These are phyloP conservation scores for Jamesozyma lodderae DNA, from an alignment of 805 yeast species.

Conservation along the genomic window DNA sequence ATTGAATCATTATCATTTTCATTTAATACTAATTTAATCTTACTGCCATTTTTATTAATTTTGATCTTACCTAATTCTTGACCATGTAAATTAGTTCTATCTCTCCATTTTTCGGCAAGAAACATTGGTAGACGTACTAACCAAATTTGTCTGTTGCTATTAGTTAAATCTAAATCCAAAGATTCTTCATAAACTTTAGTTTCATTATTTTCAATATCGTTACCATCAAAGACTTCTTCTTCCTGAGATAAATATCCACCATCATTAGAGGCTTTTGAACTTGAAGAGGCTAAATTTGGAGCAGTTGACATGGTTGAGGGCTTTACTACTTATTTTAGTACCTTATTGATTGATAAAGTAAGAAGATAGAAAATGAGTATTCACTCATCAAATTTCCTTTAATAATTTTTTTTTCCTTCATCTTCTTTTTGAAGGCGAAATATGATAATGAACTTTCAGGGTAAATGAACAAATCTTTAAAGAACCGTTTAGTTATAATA, in stretches of 20 bases:
- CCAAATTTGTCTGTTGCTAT: conserved; percentile 74
- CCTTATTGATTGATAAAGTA: no score
- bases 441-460: no score
- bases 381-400: no score
- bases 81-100: conserved; percentile 54
- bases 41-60: conserved; percentile 46
- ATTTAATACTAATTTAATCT: conserved; percentile 50
- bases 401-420: no score
- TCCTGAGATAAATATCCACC: conserved; percentile 35
- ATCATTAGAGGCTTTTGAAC: conserved; percentile 15
- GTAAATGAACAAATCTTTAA: no score
- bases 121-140: conserved; percentile 83
- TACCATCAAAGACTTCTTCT: conserved; percentile 38
- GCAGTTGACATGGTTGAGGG: no score
- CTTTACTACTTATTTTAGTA: no score
- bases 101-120: conserved; percentile 72
- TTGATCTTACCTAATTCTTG: conserved; percentile 73
- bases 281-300: no score
- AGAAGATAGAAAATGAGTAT: background rate
- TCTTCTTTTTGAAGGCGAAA: no score
- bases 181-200: conserved; percentile 47
- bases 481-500: no score
- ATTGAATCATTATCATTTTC: conserved; percentile 43
- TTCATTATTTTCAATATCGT: conserved; percentile 34
- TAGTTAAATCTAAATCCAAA: conserved; percentile 62